phyloP scores from a whole-genome alignment of 2,329 filamentous ascomycete genomes.

The Aspergillaceae sp. region DNA sequence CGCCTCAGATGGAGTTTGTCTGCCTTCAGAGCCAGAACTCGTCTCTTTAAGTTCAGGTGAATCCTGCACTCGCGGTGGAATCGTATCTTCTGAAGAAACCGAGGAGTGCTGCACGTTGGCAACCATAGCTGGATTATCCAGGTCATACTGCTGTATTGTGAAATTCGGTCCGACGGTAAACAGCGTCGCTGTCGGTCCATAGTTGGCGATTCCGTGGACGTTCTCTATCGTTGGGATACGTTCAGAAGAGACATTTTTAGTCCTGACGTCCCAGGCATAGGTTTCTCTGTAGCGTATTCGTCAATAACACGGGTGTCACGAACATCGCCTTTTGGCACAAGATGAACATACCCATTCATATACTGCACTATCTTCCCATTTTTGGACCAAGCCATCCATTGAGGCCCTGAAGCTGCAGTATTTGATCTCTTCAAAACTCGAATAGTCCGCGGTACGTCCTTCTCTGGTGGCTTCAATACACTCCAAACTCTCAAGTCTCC shows the following conservation, averaged over 20 bases:
- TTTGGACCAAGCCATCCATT: conserved; percentile 98
- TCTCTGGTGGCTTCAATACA: conserved; percentile 68
- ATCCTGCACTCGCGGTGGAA: conserved; percentile 24
- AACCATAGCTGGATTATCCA: conserved; percentile 77
- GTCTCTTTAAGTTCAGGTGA: conserved; percentile 61
- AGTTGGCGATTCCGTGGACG: conserved; percentile 73
- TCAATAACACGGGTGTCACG: too few species aligned
- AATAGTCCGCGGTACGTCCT: conserved; percentile 76
- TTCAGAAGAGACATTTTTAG: conserved; percentile 92
- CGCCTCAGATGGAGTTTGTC: conserved; percentile 63
- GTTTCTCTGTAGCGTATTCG: conserved; percentile 56
- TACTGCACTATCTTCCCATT: conserved; percentile 93
- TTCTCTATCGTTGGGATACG: conserved; percentile 75
- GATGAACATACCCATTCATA: conserved; percentile 66
- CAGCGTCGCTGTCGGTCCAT: conserved; percentile 80
- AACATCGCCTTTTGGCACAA: too few species aligned
- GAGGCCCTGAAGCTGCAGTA: conserved; percentile 62
- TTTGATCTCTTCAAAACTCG: conserved; percentile 75
- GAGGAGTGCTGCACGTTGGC: conserved; percentile 81
- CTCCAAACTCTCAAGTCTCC: conserved; percentile 96
- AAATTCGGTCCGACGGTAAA: conserved; percentile 85
- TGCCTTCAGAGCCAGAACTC: conserved; percentile 61
- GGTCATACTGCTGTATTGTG: conserved; percentile 89
- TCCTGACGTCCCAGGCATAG: conserved; percentile 91
- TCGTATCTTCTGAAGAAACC: conserved; percentile 64